Base-by-base conservation (phyloP, 2,329 filamentous ascomycete genomes). In the Nothomitra cinnamomea region DNA sequence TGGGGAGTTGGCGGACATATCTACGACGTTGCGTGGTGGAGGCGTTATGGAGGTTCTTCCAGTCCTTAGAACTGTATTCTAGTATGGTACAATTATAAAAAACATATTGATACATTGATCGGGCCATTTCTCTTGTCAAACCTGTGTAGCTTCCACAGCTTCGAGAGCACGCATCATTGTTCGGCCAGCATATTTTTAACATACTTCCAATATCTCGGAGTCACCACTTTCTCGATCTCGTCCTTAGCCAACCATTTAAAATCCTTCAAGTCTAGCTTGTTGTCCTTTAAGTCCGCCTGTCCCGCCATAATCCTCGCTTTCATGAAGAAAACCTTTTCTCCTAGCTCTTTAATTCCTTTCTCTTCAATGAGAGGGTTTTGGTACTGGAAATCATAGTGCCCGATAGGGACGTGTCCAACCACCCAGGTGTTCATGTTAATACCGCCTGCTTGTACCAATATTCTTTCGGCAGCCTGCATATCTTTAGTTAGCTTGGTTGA, bases 391-490 rank as follows among this genome's bases (percentile, higher is more conserved):
- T 85, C 74, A 63, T 85, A 70, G 69, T 95, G 85, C 24, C 89
- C 90, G 55, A 95, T 78, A 10, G 92, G 92, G 55, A 85, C 84
- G 61, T 88, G 88, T 56, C 88, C 90, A 52, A 98, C 85, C 60
- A 96, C 79, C 89, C 92, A 98, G 54, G 88, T 95, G 73, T 96
- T 96, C 89, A 98, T 96, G 75, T 98, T 94, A 57, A 85, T 71
- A 55, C 92, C 92, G 8, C 83, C 88, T 2, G 87, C 74, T 61
- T 86, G 76, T 52, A 82, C 74, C 22, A 96, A 74, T 53, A 88
- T 80, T 56, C 88, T 79, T 64, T 87, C 79, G 38, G 90, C 88
- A 45, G 86, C 82, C 92, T 98, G 61, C 57, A 53, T 7, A 51
- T 8, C 7, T 5, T 57, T n/a, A 36, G 47, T 53, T 24, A 57